Evolutionary conservation across 2,329 filamentous ascomycete species (phyloP), one percentile per base, ranked within the genome.

Genomic region (Rhexocercosporidium sp.): DNA sequence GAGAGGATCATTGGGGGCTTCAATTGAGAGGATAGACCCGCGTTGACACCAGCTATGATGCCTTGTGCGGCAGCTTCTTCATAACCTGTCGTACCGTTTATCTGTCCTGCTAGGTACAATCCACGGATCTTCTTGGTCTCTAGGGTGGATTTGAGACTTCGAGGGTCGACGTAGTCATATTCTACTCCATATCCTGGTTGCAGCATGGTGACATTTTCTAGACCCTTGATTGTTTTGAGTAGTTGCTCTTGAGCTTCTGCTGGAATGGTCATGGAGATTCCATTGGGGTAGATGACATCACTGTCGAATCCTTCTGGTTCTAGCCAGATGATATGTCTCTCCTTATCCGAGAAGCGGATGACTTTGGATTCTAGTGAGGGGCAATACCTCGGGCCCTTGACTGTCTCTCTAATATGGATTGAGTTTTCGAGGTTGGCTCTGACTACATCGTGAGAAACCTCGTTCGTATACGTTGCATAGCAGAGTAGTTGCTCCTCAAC

Each of bases 81-180:
- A 78, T 99, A 99, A 3, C 96, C 96, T 0, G 96, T 99, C 0
- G 96, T 99, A 54, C 96, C 96, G 78, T 99, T 99, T 79, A 99
- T 97, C 78, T 99, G 96, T 3, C 96, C 96, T 0, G 96, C 96
- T 37, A 99, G 85, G 80, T 92, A 99, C 14, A 99, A 86, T 0
- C 96, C 96, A 8, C 84, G 83, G 69, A 99, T 97, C 25, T 91
- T 86, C 79, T 98, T 99, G 1, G 96, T 98, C 79, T 99, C 96
- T 8, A 99, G 86, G 0, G 94, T 96, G n/a, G 92, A 88, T 71
- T 90, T 91, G 3, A 99, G 84, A 73, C 92, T 91, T 62, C 96
- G 90, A 20, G 96, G 96, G 77, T 99, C 96, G 20, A 99, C 93
- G 78, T 99, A 99, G 81, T 98, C 96, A 79, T 99, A 99, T 78